Conservation (phyloP, 2,329 filamentous ascomycete genomes). For the Penicillium sp. region DNA sequence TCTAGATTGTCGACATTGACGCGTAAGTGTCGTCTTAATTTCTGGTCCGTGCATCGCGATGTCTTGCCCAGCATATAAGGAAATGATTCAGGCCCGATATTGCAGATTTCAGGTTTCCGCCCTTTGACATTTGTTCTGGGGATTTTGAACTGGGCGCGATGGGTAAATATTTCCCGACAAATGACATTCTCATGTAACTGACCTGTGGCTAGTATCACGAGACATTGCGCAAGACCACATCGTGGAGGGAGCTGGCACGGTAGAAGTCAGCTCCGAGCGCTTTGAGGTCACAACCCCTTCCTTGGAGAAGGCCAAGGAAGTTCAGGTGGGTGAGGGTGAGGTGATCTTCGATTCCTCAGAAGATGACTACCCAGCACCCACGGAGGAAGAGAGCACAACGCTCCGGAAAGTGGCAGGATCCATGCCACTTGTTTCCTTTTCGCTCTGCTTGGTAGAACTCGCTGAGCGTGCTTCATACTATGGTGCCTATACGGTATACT, state of each 20-base stretch:
- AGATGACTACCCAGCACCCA: conserved; percentile 37
- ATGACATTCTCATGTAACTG: background rate
- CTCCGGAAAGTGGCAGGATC: conserved; percentile 53
- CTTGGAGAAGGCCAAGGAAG: background rate
- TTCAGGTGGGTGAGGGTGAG: background rate
- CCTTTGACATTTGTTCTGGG: background rate
- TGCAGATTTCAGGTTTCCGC: background rate
- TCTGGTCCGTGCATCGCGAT: background rate
- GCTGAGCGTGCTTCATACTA: conserved; percentile 64
- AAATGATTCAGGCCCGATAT: background rate
- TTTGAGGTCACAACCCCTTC: background rate
- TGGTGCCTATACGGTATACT: conserved; percentile 57
- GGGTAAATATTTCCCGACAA: background rate
- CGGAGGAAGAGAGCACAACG: conserved; percentile 47
- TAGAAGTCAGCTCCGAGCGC: background rate
- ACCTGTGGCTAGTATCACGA: background rate
- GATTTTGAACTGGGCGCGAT: background rate
- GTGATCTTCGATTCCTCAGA: background rate
- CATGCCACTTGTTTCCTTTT: conserved; percentile 56
- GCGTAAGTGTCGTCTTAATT: background rate
- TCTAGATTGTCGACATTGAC: background rate
- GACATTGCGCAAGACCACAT: background rate
- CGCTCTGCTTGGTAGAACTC: conserved; percentile 61
- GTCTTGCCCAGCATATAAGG: background rate
- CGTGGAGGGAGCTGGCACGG: background rate